phyloP scores from a whole-genome alignment of 768 basidiomycete species.

The Auricularia auricula-judae region DNA sequence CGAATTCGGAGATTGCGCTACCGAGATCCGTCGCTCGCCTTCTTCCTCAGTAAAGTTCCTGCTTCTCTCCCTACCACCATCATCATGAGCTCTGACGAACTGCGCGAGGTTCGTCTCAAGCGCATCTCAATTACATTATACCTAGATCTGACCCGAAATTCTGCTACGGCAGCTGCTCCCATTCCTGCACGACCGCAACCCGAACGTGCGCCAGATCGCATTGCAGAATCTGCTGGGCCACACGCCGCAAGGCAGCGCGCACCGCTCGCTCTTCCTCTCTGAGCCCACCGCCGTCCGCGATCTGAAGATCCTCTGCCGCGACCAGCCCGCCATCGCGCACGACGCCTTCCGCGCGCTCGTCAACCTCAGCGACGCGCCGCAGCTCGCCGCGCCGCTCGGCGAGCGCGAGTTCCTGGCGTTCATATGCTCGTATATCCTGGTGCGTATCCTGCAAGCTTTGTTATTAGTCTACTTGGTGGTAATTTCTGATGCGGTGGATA shows the following conservation, averaged over 20 bases:
- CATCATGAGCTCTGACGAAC: too few species aligned
- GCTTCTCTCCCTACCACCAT: too few species aligned
- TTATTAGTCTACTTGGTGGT: neutral
- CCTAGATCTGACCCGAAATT: too few species aligned
- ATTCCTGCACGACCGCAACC: conserved; percentile 80
- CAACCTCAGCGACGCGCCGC: conserved; percentile 80
- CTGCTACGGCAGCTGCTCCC: conserved; percentile 46
- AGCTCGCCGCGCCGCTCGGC: conserved; percentile 53
- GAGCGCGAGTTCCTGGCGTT: conserved; percentile 69
- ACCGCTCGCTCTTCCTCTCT: conserved; percentile 66
- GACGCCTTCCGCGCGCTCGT: conserved; percentile 91
- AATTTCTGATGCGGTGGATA: neutral
- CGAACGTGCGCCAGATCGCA: conserved; percentile 78
- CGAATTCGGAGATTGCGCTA: too few species aligned
- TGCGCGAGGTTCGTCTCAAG: too few species aligned
- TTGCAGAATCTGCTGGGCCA: conserved; percentile 74
- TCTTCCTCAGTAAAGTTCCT: too few species aligned
- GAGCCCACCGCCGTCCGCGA: conserved; percentile 67
- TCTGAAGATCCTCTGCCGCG: conserved; percentile 77
- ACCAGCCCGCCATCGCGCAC: conserved; percentile 86
- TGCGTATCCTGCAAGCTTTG: conserved; percentile 28
- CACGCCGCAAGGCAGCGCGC: conserved; percentile 57
- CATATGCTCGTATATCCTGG: conserved; percentile 81
- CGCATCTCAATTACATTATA: too few species aligned
- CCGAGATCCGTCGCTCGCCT: too few species aligned